Percentiles rank a stretch among this genome's conserved stretches.
Evolutionary conservation across 2,329 filamentous ascomycete genomes (phyloP).

Genomic region (Chrysoporthe austroafricana): DNA sequence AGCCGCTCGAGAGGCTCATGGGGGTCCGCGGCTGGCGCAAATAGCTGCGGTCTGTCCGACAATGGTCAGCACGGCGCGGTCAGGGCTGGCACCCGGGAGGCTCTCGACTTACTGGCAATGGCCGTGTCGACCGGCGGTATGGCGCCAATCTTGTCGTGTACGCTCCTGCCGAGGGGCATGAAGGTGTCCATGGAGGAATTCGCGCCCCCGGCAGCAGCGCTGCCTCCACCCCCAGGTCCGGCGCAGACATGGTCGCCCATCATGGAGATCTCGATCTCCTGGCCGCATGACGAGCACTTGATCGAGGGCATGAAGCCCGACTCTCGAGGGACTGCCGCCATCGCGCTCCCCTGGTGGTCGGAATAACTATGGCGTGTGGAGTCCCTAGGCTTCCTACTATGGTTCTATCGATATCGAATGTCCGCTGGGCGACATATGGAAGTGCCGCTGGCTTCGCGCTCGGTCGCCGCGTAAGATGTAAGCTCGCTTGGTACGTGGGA

Average conservation of each 20-base stretch:
- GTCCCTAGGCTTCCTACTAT: neutral
- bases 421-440: slow-evolving; percentile 7
- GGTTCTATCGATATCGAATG: neutral
- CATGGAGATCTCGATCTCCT: slow-evolving; percentile 78
- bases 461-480: neutral
- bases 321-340: slow-evolving; percentile 57
- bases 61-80: slow-evolving; percentile 38
- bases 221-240: slow-evolving; percentile 34
- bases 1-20: slow-evolving; percentile 62
- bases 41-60: slow-evolving; percentile 55
- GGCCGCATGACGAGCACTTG: slow-evolving; percentile 82
- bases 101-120: slow-evolving; percentile 52
- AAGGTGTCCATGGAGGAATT: slow-evolving; percentile 41
- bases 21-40: slow-evolving; percentile 64
- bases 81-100: slow-evolving; percentile 18
- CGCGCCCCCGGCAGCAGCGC: slow-evolving; percentile 26
- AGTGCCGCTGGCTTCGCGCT: neutral
- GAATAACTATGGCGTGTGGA: neutral
- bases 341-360: slow-evolving; percentile 36
- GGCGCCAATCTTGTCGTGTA: slow-evolving; percentile 48
- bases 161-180: slow-evolving; percentile 41
- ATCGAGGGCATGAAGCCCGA: slow-evolving; percentile 78
- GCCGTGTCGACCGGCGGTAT: slow-evolving; percentile 54
- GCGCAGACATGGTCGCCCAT: slow-evolving; percentile 85
- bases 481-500: neutral